phyloP scores from a whole-genome alignment of 2,329 filamentous ascomycete genomes.

The Aureobasidium sp. region DNA sequence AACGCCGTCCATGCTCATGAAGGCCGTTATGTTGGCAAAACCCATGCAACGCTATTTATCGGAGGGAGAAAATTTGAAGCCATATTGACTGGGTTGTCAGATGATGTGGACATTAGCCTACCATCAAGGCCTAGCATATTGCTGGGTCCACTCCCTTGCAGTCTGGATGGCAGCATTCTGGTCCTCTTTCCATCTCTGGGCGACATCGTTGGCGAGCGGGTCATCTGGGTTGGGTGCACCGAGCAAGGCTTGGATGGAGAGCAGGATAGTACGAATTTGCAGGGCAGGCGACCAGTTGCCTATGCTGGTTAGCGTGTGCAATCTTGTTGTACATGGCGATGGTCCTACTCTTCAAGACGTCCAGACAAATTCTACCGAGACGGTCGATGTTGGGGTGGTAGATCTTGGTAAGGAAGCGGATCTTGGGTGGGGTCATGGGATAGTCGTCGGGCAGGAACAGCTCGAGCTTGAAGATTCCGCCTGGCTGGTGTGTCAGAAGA shows the following conservation, averaged over 20 bases:
- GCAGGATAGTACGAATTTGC: constrained; percentile 95
- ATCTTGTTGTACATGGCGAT: not conserved
- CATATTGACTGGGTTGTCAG: not conserved
- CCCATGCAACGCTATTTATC: constrained; percentile 12
- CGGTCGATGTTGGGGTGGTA: constrained; percentile 99
- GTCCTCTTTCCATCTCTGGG: constrained; percentile 96
- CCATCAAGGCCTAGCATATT: constrained; percentile 55
- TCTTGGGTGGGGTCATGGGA: constrained; percentile 97
- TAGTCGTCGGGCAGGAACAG: constrained; percentile 98
- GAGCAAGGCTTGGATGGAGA: constrained; percentile 93
- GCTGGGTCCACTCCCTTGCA: constrained; percentile 82
- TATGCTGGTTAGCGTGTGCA: constrained; percentile 30
- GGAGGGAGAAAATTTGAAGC: constrained; percentile 1
- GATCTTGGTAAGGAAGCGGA: constrained; percentile 97
- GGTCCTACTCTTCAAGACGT: constrained; percentile 81
- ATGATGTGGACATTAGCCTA: not conserved
- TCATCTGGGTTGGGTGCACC: constrained; percentile 97
- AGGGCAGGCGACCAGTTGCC: constrained; percentile 98
- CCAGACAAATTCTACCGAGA: constrained; percentile 90
- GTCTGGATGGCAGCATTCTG: constrained; percentile 87
- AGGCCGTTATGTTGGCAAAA: constrained; percentile 9
- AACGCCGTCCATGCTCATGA: constrained; percentile 10
- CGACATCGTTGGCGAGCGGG: constrained; percentile 94
- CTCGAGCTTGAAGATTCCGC: constrained; percentile 91
- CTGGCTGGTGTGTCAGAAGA: constrained; percentile 28